A percentile compares a stretch with the other conserved stretches of the same genome.
Conservation (phyloP, 2,329 filamentous ascomycete species). For the Hypoxylon sp. region DNA sequence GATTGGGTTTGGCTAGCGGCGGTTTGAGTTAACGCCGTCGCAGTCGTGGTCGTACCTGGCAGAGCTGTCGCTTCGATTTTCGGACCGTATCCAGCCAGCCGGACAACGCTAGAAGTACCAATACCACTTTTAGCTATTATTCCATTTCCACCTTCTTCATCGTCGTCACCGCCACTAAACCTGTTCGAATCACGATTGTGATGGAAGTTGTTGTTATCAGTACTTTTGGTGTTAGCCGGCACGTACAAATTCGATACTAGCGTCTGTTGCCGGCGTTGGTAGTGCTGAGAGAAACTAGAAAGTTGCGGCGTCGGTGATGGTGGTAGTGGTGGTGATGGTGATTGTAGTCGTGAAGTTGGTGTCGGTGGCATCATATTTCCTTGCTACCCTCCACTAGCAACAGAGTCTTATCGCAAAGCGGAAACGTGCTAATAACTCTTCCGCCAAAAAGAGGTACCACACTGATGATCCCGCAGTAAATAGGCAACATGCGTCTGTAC, state of each 20-base stretch:
- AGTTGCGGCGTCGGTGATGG: slow-evolving; percentile 1
- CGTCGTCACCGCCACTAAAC: slow-evolving; percentile 10
- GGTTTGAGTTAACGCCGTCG: slow-evolving; percentile 36
- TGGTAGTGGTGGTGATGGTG: slow-evolving; percentile 22
- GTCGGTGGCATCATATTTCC: slow-evolving; percentile 38
- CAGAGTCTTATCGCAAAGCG: slow-evolving; percentile 29
- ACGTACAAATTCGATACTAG: slow-evolving; percentile 1
- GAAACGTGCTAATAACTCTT: slow-evolving; percentile 33
- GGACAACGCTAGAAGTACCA: slow-evolving; percentile 24
- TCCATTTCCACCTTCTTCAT: slow-evolving; percentile 26
- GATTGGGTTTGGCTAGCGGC: slow-evolving; percentile 42
- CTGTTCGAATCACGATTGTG: slow-evolving; percentile 24
- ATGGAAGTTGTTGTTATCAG: slow-evolving; percentile 17
- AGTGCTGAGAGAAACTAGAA: slow-evolving; percentile 11
- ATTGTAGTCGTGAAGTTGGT: slow-evolving; percentile 32
- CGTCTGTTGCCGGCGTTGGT: slow-evolving; percentile 13
- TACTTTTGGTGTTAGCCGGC: neutral
- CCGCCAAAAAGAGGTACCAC: slow-evolving; percentile 35
- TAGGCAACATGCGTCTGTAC: slow-evolving; percentile 24
- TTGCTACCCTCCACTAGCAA: slow-evolving; percentile 23
- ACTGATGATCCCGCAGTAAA: slow-evolving; percentile 37
- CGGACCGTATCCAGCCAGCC: slow-evolving; percentile 39
- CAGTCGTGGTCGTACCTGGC: slow-evolving; percentile 20
- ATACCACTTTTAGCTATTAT: slow-evolving; percentile 18
- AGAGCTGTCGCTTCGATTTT: slow-evolving; percentile 34